Base-by-base conservation (phyloP, 2,329 filamentous ascomycete species). In the Fusarium tupiense region DNA sequence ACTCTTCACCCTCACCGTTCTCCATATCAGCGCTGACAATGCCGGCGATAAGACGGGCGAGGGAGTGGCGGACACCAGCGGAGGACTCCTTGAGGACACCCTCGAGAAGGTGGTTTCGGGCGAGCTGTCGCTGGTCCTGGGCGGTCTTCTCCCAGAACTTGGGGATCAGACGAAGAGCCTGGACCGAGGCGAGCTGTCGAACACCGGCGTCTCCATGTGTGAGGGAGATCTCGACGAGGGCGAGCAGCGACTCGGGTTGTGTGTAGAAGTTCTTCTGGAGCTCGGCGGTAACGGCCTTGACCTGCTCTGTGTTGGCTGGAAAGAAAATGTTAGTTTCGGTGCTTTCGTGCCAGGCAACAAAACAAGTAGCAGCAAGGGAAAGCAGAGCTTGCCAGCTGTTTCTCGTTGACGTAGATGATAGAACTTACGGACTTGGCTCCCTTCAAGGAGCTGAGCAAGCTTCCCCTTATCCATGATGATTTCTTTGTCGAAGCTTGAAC, bases 211-310 rank as follows among this genome's bases (percentile, higher is more conserved):
- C 88, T 69, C 91, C 87, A 83, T 98, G 92, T 67, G 92, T 94
- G 78, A 94, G 93, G 77, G 97, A 89, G 80, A 98, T 91, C 85
- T 98, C 94, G 77, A 98, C 90, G 72, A 98, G 92, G 79, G 94
- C 91, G 64, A 96, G 89, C 66, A 98, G 91, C 22, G 94, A 94
- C 79, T 95, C 90, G 44, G 96, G 93, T 77, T 94, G 90, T 79
- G 91, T 92, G 87, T 97, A 98, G 88, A 94, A 98, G 85, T 93
- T 94, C 84, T 97, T 96, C 85, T 97, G 95, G 69, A 98, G 91
- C 79, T 95, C 91, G 67, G 93, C 91, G 24, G 96, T 99, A 73
- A 95, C 94, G 76, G 93, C 91, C 89, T 98, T 97, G 84, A 97
- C 92, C 84, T 92, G 91, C 78, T 94, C 91, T 76, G 95, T 98